Conservation (phyloP, 176 grass and related monocot genomes). For the Juncus effusus region DNA sequence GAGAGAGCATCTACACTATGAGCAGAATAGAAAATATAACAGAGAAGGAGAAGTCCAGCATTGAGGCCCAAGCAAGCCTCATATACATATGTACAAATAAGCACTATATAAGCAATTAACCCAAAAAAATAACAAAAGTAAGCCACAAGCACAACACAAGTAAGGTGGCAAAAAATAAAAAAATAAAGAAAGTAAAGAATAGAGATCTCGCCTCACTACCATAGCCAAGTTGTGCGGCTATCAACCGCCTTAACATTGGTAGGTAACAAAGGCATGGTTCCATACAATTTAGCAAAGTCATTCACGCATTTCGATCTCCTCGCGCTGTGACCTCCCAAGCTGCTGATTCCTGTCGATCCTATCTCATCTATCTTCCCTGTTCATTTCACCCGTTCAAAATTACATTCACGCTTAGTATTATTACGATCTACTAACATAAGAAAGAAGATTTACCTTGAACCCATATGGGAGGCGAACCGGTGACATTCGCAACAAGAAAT, state of each 20-base stretch:
- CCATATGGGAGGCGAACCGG: slow-evolving; percentile 88
- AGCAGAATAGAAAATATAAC: too few species aligned
- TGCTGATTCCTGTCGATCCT: slow-evolving; percentile 84
- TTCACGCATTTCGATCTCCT: slow-evolving; percentile 70
- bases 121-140: too few species aligned
- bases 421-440: not conserved
- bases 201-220: slow-evolving; percentile 22
- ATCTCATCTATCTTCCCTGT: slow-evolving; percentile 89
- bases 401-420: slow-evolving; percentile 5
- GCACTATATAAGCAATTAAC: too few species aligned
- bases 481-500: slow-evolving; percentile 87
- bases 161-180: too few species aligned
- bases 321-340: slow-evolving; percentile 51
- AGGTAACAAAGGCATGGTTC: slow-evolving; percentile 72
- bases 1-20: too few species aligned
- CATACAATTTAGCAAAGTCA: slow-evolving; percentile 64
- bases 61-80: too few species aligned
- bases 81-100: too few species aligned
- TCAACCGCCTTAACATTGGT: slow-evolving; percentile 73
- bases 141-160: too few species aligned
- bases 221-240: slow-evolving; percentile 68
- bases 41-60: too few species aligned
- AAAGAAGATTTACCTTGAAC: slow-evolving; percentile 58
- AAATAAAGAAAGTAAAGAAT: too few species aligned
- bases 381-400: not conserved